These are phyloP conservation scores for Xylaria sp. DNA, from an alignment of 2,329 filamentous ascomycete species.

Conservation along the genomic window DNA sequence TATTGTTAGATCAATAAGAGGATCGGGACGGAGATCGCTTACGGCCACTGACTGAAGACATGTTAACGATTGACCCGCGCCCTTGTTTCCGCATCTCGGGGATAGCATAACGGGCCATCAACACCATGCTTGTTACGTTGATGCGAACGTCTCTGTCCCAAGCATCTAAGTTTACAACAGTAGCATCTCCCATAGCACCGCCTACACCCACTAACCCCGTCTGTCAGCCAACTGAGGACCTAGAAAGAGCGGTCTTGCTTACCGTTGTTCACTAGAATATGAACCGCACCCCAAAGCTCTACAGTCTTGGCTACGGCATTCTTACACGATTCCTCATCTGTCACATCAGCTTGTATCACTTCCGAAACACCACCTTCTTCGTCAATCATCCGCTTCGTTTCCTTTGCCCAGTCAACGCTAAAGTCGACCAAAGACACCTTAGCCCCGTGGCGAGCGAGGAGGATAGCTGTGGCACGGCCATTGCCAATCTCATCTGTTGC, in stretches of 20 bases:
- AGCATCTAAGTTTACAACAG: constrained; percentile 44
- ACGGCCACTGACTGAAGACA: constrained; percentile 50
- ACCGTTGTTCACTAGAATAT: constrained; percentile 49
- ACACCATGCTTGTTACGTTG: constrained; percentile 53
- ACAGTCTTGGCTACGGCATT: constrained; percentile 41
- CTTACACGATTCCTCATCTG: constrained; percentile 42
- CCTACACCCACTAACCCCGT: constrained; percentile 48
- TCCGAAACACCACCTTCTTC: constrained; percentile 44
- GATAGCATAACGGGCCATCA: constrained; percentile 49
- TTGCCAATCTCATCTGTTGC: constrained; percentile 33
- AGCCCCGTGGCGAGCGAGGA: constrained; percentile 47
- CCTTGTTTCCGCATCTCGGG: constrained; percentile 51
- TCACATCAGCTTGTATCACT: constrained; percentile 45
- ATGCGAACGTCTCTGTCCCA: constrained; percentile 50
- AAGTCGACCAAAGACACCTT: constrained; percentile 46
- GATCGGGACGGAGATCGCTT: background rate
- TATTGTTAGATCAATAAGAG: background rate
- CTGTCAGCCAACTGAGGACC: background rate
- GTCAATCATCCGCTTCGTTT: constrained; percentile 49
- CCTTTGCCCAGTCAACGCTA: constrained; percentile 42
- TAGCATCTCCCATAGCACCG: constrained; percentile 50
- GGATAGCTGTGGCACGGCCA: constrained; percentile 47
- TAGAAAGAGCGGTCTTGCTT: background rate
- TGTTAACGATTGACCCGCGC: constrained; percentile 52
- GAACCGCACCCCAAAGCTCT: constrained; percentile 42